Evolutionary conservation across 1,139 yeast genomes (phyloP).

Genomic region (Suhomyces bokatorum): DNA sequence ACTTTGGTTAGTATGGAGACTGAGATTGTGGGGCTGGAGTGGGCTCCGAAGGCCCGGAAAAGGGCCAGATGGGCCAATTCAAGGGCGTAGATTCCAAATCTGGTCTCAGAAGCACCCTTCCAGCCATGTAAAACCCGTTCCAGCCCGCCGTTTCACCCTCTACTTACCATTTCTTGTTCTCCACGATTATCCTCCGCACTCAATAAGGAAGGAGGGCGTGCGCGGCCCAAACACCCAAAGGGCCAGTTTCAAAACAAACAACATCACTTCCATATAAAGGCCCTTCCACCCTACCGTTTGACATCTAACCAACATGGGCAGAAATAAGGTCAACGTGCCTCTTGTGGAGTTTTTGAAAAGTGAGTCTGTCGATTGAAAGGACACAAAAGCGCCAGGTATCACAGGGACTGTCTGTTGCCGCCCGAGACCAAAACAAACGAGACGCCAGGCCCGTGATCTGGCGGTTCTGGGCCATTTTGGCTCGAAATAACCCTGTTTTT

Average conservation of each 20-base stretch:
- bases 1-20: slow-evolving; percentile 13
- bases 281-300: slow-evolving; percentile 3
- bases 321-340: slow-evolving; percentile 29
- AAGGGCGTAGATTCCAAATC: neutral
- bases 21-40: neutral
- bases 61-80: neutral
- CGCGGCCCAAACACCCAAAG: slow-evolving; percentile 10
- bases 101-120: neutral
- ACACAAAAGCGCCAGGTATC: neutral
- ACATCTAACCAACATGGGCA: slow-evolving; percentile 19
- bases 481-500: neutral
- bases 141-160: neutral
- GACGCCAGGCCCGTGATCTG: neutral
- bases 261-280: slow-evolving; percentile 9
- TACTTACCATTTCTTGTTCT: slow-evolving; percentile 6
- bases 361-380: slow-evolving; percentile 21
- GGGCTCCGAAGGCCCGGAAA: neutral
- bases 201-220: slow-evolving; percentile 12
- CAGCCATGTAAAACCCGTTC: neutral
- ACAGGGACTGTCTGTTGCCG: neutral
- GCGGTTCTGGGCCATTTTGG: neutral
- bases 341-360: slow-evolving; percentile 49
- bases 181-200: neutral
- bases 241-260: slow-evolving; percentile 16
- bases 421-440: neutral